phyloP scores from a whole-genome alignment of 345 rosid genomes.

The Brassica carinata region DNA sequence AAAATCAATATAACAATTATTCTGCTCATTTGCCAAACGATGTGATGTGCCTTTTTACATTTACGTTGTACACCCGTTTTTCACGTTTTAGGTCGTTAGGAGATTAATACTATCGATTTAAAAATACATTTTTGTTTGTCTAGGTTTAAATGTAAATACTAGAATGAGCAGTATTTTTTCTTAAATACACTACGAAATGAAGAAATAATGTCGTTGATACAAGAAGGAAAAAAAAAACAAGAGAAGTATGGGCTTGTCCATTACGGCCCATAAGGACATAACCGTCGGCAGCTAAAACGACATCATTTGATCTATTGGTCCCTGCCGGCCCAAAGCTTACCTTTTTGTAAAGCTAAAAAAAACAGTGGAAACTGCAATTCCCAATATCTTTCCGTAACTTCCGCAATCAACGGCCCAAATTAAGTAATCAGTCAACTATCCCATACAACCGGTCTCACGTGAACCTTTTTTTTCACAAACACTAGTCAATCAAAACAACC shows the following conservation, averaged over 20 bases:
- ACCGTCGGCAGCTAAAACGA: slow-evolving; percentile 31
- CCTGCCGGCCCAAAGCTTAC: not conserved
- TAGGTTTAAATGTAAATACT: not conserved
- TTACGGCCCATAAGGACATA: slow-evolving; percentile 7
- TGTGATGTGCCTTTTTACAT: not conserved
- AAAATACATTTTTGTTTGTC: not conserved
- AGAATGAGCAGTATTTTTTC: not conserved
- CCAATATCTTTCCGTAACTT: slow-evolving; percentile 42
- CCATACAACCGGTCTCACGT: slow-evolving; percentile 29
- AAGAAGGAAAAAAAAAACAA: not conserved
- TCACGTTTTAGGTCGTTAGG: not conserved
- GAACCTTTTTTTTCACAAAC: not conserved
- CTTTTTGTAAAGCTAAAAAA: slow-evolving; percentile 24
- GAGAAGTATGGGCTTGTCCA: slow-evolving; percentile 18
- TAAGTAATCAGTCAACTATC: slow-evolving; percentile 21
- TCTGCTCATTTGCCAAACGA: slow-evolving; percentile 8
- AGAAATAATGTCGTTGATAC: not conserved
- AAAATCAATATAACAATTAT: slow-evolving; percentile 25
- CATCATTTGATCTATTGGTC: slow-evolving; percentile 15
- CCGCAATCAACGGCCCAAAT: slow-evolving; percentile 62
- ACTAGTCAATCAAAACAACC: not conserved
- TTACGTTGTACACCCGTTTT: not conserved
- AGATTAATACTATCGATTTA: not conserved
- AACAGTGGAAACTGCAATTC: slow-evolving; percentile 45
- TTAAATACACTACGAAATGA: not conserved